Evolutionary conservation across 805 yeast genomes (phyloP).

Genomic region (Schwanniomyces vanrijiae): DNA sequence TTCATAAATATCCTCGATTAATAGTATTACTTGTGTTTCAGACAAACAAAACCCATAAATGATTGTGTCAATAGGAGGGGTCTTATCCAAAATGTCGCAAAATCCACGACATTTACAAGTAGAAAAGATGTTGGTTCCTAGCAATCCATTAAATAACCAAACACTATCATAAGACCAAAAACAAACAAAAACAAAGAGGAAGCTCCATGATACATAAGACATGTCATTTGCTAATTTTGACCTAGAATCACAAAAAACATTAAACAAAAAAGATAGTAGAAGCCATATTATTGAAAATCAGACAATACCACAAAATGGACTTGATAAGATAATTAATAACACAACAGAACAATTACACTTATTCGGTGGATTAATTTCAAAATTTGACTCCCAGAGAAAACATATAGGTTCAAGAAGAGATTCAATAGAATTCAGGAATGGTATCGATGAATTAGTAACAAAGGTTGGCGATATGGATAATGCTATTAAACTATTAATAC

Average conservation of each 20-base stretch:
- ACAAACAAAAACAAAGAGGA: background rate
- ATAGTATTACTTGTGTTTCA: too few relatives aligned
- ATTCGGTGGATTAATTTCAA: slow-evolving; percentile 50
- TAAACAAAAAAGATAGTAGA: slow-evolving; percentile 6
- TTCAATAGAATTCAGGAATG: slow-evolving; percentile 29
- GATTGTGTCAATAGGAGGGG: too few relatives aligned
- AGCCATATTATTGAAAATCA: background rate
- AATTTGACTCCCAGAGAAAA: slow-evolving; percentile 47
- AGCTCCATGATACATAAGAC: background rate
- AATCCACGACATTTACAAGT: too few relatives aligned
- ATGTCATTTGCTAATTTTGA: slow-evolving; percentile 60
- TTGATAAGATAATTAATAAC: slow-evolving; percentile 32
- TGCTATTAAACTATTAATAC: slow-evolving; percentile 32
- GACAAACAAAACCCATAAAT: too few relatives aligned
- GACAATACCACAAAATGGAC: slow-evolving; percentile 18
- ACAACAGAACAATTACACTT: slow-evolving; percentile 43
- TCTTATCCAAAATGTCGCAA: too few relatives aligned
- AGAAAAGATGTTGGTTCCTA: too few relatives aligned
- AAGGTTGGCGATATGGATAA: slow-evolving; percentile 30
- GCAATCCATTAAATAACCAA: too few relatives aligned
- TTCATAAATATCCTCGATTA: too few relatives aligned
- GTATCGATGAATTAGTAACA: slow-evolving; percentile 30
- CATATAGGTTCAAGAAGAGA: slow-evolving; percentile 58
- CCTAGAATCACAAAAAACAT: slow-evolving; percentile 46
- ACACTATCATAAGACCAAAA: too few relatives aligned